Evolutionary conservation across 352 stramenopile species (phyloP).

Genomic region (Elongisporangium undulatum): DNA sequence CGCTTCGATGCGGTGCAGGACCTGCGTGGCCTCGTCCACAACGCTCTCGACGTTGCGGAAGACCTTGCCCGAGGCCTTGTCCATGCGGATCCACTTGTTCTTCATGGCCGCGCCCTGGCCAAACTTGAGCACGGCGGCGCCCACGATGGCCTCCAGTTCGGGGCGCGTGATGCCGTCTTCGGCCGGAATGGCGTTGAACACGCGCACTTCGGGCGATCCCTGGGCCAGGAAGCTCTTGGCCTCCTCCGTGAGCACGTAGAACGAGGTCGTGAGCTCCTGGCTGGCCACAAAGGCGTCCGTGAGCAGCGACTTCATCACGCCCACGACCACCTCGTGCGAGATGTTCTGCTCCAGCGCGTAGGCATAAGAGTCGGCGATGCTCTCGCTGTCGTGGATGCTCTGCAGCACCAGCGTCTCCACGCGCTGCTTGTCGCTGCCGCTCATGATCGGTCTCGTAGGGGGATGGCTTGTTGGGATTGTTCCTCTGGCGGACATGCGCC

Average conservation of each 20-base stretch:
- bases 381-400: constrained; percentile 31
- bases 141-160: constrained; percentile 79
- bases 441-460: constrained; percentile 27
- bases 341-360: constrained; percentile 74
- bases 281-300: constrained; percentile 91
- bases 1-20: constrained; percentile 85
- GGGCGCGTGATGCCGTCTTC: constrained; percentile 67
- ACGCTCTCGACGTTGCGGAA: constrained; percentile 72
- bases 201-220: constrained; percentile 79
- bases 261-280: constrained; percentile 76
- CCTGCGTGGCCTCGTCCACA: constrained; percentile 61
- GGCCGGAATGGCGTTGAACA: constrained; percentile 78
- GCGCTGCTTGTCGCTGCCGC: constrained; percentile 58
- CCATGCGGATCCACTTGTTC: constrained; percentile 96
- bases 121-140: constrained; percentile 90
- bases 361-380: constrained; percentile 78
- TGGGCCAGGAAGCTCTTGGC: constrained; percentile 66
- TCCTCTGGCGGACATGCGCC: background rate
- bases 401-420: constrained; percentile 66
- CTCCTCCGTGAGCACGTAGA: constrained; percentile 93
- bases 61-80: constrained; percentile 88
- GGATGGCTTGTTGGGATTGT: background rate
- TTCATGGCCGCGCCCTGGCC: constrained; percentile 97
- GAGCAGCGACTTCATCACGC: constrained; percentile 95
- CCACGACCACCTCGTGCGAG: constrained; percentile 92